Evolutionary conservation across 1,284 basidiomycete genomes (phyloP).

Genomic region (Paramarasmius palmivorus): DNA sequence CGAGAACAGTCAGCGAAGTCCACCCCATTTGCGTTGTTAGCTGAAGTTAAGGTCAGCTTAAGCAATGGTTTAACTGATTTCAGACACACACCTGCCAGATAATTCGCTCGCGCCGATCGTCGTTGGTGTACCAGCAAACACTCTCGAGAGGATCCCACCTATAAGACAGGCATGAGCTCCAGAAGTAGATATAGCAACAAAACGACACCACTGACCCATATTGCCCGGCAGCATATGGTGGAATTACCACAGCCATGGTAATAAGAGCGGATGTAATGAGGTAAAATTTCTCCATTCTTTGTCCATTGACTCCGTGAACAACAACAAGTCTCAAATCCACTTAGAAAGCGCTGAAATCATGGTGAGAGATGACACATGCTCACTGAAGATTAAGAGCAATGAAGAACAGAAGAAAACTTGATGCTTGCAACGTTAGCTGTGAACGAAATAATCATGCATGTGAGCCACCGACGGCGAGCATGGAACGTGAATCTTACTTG

Average conservation of each 20-base stretch:
- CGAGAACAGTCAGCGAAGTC: constrained; percentile 19
- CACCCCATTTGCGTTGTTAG: constrained; percentile 23
- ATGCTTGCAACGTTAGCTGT: constrained; percentile 20
- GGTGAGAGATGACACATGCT: too few species aligned
- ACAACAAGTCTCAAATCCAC: constrained; percentile 21
- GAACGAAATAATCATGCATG: not conserved
- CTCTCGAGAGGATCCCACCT: constrained; percentile 24
- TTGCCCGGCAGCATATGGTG: constrained; percentile 22
- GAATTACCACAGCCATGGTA: constrained; percentile 17
- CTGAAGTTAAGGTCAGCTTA: constrained; percentile 8
- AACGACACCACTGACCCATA: constrained; percentile 23
- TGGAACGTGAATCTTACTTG: constrained; percentile 13
- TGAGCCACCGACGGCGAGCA: not conserved
- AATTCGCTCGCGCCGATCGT: constrained; percentile 16
- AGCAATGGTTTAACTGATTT: too few species aligned
- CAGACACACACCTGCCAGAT: constrained; percentile 20
- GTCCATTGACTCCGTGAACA: constrained; percentile 20
- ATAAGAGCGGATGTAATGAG: constrained; percentile 17
- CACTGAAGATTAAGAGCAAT: constrained; percentile 24
- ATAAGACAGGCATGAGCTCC: not conserved
- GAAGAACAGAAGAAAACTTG: constrained; percentile 20
- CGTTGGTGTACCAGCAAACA: constrained; percentile 25
- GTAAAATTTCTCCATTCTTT: constrained; percentile 23
- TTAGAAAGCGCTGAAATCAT: not conserved
- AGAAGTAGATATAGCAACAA: not conserved